Percentiles rank a stretch among this genome's conserved stretches.
Conservation (phyloP, 129 eudicot genomes). For the Tagetes erecta region DNA sequence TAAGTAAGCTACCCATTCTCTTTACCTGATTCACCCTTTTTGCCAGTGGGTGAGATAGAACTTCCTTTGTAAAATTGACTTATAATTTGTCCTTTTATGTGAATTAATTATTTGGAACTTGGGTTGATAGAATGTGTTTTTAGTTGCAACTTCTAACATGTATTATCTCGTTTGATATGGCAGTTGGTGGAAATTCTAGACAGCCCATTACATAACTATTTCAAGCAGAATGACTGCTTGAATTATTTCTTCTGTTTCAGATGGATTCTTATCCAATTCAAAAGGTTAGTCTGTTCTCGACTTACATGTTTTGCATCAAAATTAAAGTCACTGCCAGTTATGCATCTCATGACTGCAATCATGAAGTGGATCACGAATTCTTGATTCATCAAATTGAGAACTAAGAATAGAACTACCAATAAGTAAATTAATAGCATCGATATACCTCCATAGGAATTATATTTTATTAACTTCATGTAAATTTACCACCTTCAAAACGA, state of each 20-base stretch:
- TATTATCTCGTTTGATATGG: constrained; percentile 19
- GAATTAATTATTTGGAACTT: neutral
- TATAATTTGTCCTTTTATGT: neutral
- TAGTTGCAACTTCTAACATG: constrained; percentile 21
- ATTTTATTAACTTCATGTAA: neutral
- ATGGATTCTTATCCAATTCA: constrained; percentile 95
- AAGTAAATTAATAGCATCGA: neutral
- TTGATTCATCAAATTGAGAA: neutral
- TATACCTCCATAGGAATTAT: neutral
- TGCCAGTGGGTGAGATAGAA: neutral
- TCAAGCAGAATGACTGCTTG: constrained; percentile 78
- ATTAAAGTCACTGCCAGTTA: neutral
- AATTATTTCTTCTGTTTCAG: constrained; percentile 97
- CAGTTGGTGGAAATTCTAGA: constrained; percentile 91
- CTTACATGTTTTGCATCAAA: neutral
- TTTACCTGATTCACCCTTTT: neutral
- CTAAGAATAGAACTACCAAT: neutral
- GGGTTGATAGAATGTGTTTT: neutral
- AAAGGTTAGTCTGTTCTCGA: constrained; percentile 51
- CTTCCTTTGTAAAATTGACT: neutral
- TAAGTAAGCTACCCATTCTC: neutral
- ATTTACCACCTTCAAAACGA: too few species aligned
- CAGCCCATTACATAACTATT: constrained; percentile 77
- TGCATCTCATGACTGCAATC: neutral
- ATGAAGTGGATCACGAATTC: neutral